phyloP scores from a whole-genome alignment of 768 basidiomycete species.

The Tulasnella sp. region DNA sequence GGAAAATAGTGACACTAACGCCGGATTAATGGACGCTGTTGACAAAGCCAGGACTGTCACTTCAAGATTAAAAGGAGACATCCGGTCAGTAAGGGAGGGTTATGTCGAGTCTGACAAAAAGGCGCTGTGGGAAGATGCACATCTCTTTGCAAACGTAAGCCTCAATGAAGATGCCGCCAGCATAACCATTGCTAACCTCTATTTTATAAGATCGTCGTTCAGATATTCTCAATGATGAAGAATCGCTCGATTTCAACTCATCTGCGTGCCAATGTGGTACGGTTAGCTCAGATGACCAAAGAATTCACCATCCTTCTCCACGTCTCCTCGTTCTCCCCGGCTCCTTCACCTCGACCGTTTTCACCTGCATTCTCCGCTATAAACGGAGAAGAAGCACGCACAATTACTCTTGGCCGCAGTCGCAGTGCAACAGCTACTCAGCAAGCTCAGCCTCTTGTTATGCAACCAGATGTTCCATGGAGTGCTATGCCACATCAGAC shows the following conservation, averaged over 20 bases:
- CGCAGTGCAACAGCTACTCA: constrained; percentile 35
- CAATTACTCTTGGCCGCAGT: constrained; percentile 43
- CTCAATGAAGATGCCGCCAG: not conserved
- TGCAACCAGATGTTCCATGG: constrained; percentile 33
- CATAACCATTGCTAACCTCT: not conserved
- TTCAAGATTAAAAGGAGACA: constrained; percentile 43
- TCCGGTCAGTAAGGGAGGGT: constrained; percentile 45
- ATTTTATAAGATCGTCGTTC: constrained; percentile 49
- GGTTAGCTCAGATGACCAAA: constrained; percentile 71
- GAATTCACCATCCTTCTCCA: constrained; percentile 79
- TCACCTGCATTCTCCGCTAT: constrained; percentile 38
- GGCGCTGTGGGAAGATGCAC: constrained; percentile 61
- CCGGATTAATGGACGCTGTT: constrained; percentile 40
- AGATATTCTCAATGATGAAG: constrained; percentile 63
- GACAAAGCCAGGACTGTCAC: constrained; percentile 54
- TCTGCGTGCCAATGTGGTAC: constrained; percentile 57
- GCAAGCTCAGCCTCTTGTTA: constrained; percentile 30
- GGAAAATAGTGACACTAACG: constrained; percentile 25
- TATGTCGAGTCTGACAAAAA: constrained; percentile 43
- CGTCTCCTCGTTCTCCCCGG: constrained; percentile 65
- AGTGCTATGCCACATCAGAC: constrained; percentile 42
- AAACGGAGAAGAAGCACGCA: constrained; percentile 31
- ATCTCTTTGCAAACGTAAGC: constrained; percentile 65
- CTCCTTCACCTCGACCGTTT: constrained; percentile 41
- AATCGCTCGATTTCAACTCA: constrained; percentile 35